A percentile compares a stretch with the other conserved stretches of the same genome.
phyloP scores from a whole-genome alignment of 2,329 filamentous ascomycete species.

The Penicillium concentricum region DNA sequence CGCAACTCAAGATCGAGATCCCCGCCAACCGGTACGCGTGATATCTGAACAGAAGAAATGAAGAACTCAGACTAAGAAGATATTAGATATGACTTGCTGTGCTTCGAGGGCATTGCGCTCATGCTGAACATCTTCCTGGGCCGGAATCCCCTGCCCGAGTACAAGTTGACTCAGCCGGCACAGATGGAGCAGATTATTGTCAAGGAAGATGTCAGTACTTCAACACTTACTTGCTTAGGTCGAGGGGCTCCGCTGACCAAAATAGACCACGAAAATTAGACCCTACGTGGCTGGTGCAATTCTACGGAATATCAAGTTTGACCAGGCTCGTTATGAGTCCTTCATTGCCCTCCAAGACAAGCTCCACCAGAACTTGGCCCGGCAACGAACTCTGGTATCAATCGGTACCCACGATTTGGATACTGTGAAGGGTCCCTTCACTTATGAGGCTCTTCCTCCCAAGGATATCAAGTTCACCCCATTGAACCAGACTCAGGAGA shows the following conservation, averaged over 20 bases:
- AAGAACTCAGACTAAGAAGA: constrained; percentile 25
- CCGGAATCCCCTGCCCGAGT: constrained; percentile 73
- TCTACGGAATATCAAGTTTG: constrained; percentile 87
- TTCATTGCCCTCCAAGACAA: constrained; percentile 99
- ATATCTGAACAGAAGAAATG: not conserved
- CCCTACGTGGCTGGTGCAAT: constrained; percentile 89
- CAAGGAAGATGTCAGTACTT: constrained; percentile 56
- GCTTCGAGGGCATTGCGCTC: constrained; percentile 92
- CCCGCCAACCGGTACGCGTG: constrained; percentile 79
- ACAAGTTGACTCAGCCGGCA: constrained; percentile 69
- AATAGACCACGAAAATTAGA: constrained; percentile 70
- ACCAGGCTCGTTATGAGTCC: constrained; percentile 85
- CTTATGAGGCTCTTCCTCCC: constrained; percentile 89
- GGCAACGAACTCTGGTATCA: constrained; percentile 89
- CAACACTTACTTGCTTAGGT: not conserved
- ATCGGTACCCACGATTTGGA: constrained; percentile 97
- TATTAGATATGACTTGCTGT: constrained; percentile 77
- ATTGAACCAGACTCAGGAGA: constrained; percentile 84
- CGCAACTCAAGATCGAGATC: constrained; percentile 97
- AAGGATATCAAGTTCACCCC: constrained; percentile 88
- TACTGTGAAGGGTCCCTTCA: constrained; percentile 90
- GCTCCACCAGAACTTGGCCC: constrained; percentile 91
- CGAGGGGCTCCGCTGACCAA: constrained; percentile 9
- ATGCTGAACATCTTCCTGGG: constrained; percentile 95
- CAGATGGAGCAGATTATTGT: constrained; percentile 80